Conservation (phyloP, 768 basidiomycete genomes). For the Leccinum longicurvipes region DNA sequence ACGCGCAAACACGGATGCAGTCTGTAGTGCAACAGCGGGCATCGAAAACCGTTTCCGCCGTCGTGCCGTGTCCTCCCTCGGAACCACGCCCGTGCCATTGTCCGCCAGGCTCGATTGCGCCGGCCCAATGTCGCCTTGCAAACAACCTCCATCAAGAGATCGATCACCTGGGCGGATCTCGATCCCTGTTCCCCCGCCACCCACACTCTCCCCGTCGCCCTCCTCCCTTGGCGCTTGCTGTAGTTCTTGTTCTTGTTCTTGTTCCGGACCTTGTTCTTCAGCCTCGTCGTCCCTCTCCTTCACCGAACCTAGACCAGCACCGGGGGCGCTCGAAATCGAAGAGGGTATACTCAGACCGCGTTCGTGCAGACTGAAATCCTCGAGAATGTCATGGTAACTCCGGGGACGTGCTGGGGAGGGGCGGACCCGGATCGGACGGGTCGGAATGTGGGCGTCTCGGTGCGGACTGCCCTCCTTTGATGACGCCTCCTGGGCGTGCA, state of each 20-base stretch:
- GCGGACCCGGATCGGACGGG: constrained; percentile 31
- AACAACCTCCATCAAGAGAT: not conserved
- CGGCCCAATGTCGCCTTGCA: constrained; percentile 3
- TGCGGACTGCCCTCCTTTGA: not conserved
- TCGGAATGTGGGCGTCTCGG: not conserved
- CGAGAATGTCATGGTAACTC: constrained; percentile 66
- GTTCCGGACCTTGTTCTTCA: not conserved
- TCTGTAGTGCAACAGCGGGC: constrained; percentile 72
- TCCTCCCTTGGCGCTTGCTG: not conserved
- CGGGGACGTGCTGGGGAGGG: constrained; percentile 43
- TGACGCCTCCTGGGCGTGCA: not conserved
- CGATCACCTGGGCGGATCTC: constrained; percentile 1
- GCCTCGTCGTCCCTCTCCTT: constrained; percentile 20
- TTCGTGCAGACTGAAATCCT: constrained; percentile 51
- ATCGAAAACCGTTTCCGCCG: constrained; percentile 69
- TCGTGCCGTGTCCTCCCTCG: constrained; percentile 59
- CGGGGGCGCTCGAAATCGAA: constrained; percentile 29
- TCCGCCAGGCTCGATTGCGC: not conserved
- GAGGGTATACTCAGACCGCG: constrained; percentile 28
- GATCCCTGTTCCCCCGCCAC: not conserved
- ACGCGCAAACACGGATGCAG: constrained; percentile 64
- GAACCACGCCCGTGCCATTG: constrained; percentile 10
- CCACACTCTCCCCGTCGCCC: not conserved
- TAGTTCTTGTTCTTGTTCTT: not conserved
- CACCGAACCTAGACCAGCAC: constrained; percentile 20